Conservation (phyloP, 2,329 filamentous ascomycete genomes). For the Talaromyces verruculosus region DNA sequence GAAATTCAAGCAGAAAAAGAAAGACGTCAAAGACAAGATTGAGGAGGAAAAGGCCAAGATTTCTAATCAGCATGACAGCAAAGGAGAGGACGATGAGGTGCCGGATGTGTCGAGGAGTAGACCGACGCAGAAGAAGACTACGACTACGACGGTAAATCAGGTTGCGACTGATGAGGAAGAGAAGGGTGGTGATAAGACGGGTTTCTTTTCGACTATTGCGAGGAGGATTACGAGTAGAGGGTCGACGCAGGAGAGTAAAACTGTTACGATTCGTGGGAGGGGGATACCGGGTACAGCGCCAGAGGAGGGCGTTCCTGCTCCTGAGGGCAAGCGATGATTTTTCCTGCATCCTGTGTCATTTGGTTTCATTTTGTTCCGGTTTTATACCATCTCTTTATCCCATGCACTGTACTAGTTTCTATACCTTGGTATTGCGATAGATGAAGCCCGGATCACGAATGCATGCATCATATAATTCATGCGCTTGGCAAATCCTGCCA, state of each 20-base stretch:
- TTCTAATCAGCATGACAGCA: slow-evolving; percentile 1
- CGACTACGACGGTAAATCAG: not conserved
- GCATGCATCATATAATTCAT: not conserved
- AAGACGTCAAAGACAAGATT: slow-evolving; percentile 50
- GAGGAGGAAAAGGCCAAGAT: slow-evolving; percentile 56
- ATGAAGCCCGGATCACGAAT: not conserved
- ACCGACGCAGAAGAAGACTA: slow-evolving; percentile 9
- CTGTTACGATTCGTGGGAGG: slow-evolving; percentile 10
- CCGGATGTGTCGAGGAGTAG: slow-evolving; percentile 7
- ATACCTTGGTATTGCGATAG: not conserved
- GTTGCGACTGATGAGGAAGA: not conserved
- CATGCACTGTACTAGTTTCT: not conserved
- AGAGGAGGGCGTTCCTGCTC: slow-evolving; percentile 29
- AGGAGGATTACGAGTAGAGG: slow-evolving; percentile 5
- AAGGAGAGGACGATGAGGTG: not conserved
- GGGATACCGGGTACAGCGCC: slow-evolving; percentile 27
- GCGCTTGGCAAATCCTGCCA: not conserved
- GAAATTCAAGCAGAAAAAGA: slow-evolving; percentile 65
- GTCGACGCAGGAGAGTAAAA: not conserved
- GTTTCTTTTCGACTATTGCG: slow-evolving; percentile 7
- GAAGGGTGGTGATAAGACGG: not conserved
- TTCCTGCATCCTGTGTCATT: not conserved
- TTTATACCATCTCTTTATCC: not conserved
- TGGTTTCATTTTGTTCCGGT: not conserved
- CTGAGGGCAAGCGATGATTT: slow-evolving; percentile 27